These are phyloP conservation scores for Ailanthus altissimus DNA, from an alignment of 345 rosid species.

Conservation along the genomic window DNA sequence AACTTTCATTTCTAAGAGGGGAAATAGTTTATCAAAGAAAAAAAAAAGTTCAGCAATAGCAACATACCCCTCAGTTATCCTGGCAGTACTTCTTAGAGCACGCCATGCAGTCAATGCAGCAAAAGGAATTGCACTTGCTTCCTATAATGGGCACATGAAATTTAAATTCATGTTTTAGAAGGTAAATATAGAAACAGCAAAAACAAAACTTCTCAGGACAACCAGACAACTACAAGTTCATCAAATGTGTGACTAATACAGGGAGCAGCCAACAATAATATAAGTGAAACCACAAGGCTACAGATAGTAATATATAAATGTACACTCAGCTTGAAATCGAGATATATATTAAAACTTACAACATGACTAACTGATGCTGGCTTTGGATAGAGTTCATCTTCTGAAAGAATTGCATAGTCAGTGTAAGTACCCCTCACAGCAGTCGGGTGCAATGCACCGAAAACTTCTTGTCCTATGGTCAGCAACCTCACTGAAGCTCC, in stretches of 20 bases:
- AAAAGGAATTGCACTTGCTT: constrained; percentile 92
- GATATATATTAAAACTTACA: constrained; percentile 37
- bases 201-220: not conserved
- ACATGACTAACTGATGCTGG: constrained; percentile 76
- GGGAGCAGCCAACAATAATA: not conserved
- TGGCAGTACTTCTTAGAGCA: constrained; percentile 82
- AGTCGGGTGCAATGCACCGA: constrained; percentile 97
- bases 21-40: not conserved
- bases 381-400: constrained; percentile 74
- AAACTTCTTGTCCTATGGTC: constrained; percentile 80
- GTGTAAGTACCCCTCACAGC: constrained; percentile 92
- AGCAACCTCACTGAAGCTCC: constrained; percentile 67
- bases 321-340: not conserved
- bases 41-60: constrained; percentile 11
- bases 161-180: constrained; percentile 7
- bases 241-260: not conserved
- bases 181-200: not conserved
- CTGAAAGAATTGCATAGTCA: constrained; percentile 80
- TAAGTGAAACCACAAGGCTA: not conserved
- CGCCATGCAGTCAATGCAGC: constrained; percentile 99
- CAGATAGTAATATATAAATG: not conserved
- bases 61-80: constrained; percentile 83
- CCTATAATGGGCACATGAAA: constrained; percentile 46
- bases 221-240: not conserved
- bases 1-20: not conserved